A percentile compares a stretch with the other conserved stretches of the same genome.
phyloP scores from a whole-genome alignment of 2,329 filamentous ascomycete species.

The Fusarium metavorans region DNA sequence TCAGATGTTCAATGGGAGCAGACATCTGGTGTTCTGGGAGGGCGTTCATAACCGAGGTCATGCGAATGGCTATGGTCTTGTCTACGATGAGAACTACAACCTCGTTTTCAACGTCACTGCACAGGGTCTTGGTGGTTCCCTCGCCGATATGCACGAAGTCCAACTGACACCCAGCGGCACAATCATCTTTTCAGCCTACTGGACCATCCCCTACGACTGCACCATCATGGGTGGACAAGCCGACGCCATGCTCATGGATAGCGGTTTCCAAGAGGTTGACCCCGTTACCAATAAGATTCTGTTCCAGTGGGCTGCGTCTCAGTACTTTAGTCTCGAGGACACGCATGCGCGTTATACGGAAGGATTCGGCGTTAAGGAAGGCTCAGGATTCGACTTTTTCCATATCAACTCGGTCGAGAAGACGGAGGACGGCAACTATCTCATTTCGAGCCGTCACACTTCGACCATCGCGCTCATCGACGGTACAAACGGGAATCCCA shows the following conservation, averaged over 20 bases:
- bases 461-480: constrained; percentile 47
- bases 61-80: constrained; percentile 47
- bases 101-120: constrained; percentile 54
- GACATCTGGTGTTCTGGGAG: constrained; percentile 54
- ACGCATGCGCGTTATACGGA: constrained; percentile 45
- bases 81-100: constrained; percentile 52
- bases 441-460: constrained; percentile 51
- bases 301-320: constrained; percentile 53
- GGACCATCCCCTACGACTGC: constrained; percentile 48
- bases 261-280: constrained; percentile 55
- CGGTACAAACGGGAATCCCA: constrained; percentile 44
- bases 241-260: constrained; percentile 49
- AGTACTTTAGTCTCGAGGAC: constrained; percentile 46
- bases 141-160: constrained; percentile 58
- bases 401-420: constrained; percentile 52
- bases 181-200: constrained; percentile 57
- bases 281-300: constrained; percentile 51
- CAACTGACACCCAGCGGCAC: constrained; percentile 55
- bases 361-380: constrained; percentile 45
- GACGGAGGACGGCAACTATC: constrained; percentile 51
- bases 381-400: constrained; percentile 52
- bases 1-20: constrained; percentile 46
- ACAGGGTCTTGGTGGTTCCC: constrained; percentile 47
- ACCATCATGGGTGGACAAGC: constrained; percentile 47
- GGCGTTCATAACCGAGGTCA: constrained; percentile 42